These are phyloP conservation scores for Teratosphaeria pseudoeucalypti DNA, from an alignment of 2,329 filamentous ascomycete genomes.

Conservation along the genomic window DNA sequence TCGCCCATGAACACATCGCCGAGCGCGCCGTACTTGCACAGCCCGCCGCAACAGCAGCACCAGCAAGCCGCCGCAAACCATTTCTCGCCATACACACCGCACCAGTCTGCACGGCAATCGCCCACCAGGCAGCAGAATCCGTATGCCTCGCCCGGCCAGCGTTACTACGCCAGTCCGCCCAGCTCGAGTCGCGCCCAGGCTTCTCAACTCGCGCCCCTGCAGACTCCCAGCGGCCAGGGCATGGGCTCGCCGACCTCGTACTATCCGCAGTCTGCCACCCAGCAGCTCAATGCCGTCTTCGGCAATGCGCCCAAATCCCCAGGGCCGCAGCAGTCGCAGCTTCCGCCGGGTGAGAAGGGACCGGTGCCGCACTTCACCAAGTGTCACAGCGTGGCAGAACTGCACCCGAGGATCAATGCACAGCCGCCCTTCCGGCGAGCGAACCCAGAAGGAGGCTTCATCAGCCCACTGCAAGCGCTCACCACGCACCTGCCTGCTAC, in stretches of 20 bases:
- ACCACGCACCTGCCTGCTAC: constrained; percentile 88
- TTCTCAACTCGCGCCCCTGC: constrained; percentile 66
- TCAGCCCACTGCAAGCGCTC: constrained; percentile 91
- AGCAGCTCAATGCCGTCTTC: constrained; percentile 60
- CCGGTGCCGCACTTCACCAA: constrained; percentile 83
- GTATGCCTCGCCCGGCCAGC: constrained; percentile 41
- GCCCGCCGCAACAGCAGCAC: constrained; percentile 44
- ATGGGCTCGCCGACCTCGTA: constrained; percentile 37
- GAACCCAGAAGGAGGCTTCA: constrained; percentile 94
- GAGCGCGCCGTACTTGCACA: constrained; percentile 61
- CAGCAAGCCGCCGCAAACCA: constrained; percentile 22
- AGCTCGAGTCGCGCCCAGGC: constrained; percentile 36
- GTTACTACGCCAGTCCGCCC: constrained; percentile 48
- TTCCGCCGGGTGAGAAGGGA: constrained; percentile 39
- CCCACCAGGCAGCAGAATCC: constrained; percentile 57
- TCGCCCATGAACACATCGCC: constrained; percentile 93
- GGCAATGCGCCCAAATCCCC: constrained; percentile 37
- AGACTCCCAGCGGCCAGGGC: constrained; percentile 42
- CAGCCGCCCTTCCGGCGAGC: constrained; percentile 88
- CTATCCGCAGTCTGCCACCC: constrained; percentile 60
- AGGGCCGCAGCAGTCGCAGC: constrained; percentile 33
- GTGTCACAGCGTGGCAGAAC: constrained; percentile 59
- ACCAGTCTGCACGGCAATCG: constrained; percentile 56
- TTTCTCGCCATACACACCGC: constrained; percentile 27
- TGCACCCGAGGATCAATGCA: constrained; percentile 71